Percentiles rank a stretch among this genome's conserved stretches.
These are phyloP conservation scores for Globisporangium camurandrum DNA, from an alignment of 352 stramenopile species.

Conservation along the genomic window DNA sequence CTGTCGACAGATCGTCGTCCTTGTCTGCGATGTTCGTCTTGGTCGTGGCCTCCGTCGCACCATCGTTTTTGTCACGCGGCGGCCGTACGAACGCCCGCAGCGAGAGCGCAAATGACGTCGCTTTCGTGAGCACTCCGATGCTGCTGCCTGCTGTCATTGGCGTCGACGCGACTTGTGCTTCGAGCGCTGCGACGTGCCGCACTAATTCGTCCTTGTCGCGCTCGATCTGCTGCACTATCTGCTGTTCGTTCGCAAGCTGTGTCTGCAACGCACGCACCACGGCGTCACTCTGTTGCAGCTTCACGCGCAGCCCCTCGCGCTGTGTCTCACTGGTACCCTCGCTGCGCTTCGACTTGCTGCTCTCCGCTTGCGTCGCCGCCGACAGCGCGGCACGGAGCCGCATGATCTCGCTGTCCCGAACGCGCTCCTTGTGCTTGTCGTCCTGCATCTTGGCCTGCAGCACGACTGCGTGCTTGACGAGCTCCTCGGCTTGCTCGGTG, in stretches of 20 bases:
- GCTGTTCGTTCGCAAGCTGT: conserved; percentile 13
- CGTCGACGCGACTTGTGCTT: conserved; percentile 22
- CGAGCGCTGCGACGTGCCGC: conserved; percentile 37
- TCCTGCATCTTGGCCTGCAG: conserved; percentile 45
- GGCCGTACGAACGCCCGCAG: conserved; percentile 16
- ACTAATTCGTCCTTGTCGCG: conserved; percentile 46
- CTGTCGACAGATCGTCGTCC: conserved; percentile 48
- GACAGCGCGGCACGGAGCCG: conserved; percentile 26
- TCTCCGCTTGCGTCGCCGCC: conserved; percentile 15
- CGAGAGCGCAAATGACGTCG: conserved; percentile 34
- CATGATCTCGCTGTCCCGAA: conserved; percentile 40
- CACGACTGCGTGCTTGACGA: conserved; percentile 57
- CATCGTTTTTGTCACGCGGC: not conserved
- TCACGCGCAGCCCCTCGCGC: conserved; percentile 24
- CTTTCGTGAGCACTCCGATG: conserved; percentile 10
- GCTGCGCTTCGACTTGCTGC: conserved; percentile 11
- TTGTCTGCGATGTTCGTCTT: no score
- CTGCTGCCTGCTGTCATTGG: not conserved
- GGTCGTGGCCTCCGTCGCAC: not conserved
- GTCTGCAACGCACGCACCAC: conserved; percentile 22
- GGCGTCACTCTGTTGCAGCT: conserved; percentile 25
- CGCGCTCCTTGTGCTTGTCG: conserved; percentile 30
- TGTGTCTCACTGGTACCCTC: conserved; percentile 21
- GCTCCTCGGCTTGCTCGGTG: conserved; percentile 33
- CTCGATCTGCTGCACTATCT: conserved; percentile 31